These are phyloP conservation scores for Strigomonas galati DNA, from an alignment of 208 protist genomes.

Conservation along the genomic window DNA sequence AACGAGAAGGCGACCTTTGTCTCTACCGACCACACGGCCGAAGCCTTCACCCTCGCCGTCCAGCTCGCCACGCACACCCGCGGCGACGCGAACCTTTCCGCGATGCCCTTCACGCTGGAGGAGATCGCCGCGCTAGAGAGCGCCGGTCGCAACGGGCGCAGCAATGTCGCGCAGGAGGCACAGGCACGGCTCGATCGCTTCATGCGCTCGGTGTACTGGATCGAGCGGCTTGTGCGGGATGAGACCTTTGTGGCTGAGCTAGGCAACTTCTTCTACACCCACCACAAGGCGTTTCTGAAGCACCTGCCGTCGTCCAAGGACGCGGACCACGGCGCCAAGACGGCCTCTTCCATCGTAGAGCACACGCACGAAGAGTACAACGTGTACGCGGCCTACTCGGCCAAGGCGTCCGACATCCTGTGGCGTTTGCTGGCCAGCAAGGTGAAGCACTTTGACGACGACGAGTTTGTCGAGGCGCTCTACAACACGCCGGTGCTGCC, in stretches of 20 bases:
- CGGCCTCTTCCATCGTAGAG: conserved; percentile 21
- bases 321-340: not conserved
- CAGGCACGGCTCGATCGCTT: conserved; percentile 60
- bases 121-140: conserved; percentile 31
- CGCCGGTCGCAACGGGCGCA: not conserved
- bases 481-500: conserved; percentile 52
- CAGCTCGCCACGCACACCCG: not conserved
- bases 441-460: conserved; percentile 66
- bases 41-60: conserved; percentile 62
- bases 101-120: conserved; percentile 55
- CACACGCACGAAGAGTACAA: conserved; percentile 66
- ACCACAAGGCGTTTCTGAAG: conserved; percentile 68
- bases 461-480: conserved; percentile 72
- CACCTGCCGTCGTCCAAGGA: conserved; percentile 15
- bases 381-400: conserved; percentile 63
- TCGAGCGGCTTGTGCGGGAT: conserved; percentile 63
- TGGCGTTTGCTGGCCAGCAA: conserved; percentile 35
- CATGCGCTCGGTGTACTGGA: conserved; percentile 43
- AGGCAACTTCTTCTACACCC: conserved; percentile 56
- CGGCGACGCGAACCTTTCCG: conserved; percentile 6
- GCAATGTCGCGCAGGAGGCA: conserved; percentile 30
- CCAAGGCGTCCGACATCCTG: conserved; percentile 44
- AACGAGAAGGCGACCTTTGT: conserved; percentile 40
- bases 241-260: conserved; percentile 47
- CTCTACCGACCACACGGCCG: conserved; percentile 54